A percentile compares a stretch with the other conserved stretches of the same genome.
These are phyloP conservation scores for Ustilago loliicola DNA, from an alignment of 1,284 basidiomycete genomes.

Conservation along the genomic window DNA sequence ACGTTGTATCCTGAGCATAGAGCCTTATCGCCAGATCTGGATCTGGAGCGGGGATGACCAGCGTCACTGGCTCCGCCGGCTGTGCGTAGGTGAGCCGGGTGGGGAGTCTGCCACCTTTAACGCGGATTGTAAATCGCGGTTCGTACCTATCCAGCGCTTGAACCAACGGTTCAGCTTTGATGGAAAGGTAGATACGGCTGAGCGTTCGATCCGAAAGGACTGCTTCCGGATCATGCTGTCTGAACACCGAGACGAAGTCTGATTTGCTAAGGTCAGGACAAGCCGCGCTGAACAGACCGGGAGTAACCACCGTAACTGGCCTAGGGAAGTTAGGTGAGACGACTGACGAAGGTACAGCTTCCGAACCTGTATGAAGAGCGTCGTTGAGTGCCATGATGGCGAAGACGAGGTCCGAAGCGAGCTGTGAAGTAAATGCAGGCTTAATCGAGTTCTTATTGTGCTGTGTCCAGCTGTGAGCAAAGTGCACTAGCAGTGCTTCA, in stretches of 20 bases:
- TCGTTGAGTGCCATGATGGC: slow-evolving; percentile 88
- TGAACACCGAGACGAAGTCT: slow-evolving; percentile 57
- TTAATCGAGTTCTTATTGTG: slow-evolving; percentile 76
- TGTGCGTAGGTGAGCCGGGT: slow-evolving; percentile 58
- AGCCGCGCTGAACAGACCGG: slow-evolving; percentile 52
- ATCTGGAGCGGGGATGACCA: slow-evolving; percentile 61
- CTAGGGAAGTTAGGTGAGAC: slow-evolving; percentile 36
- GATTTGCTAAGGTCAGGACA: slow-evolving; percentile 37
- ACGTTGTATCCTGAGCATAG: slow-evolving; percentile 60
- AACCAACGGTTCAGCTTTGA: slow-evolving; percentile 57
- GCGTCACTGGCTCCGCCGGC: slow-evolving; percentile 57
- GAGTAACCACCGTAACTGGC: slow-evolving; percentile 33
- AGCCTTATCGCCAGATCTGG: slow-evolving; percentile 63
- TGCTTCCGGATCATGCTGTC: slow-evolving; percentile 51
- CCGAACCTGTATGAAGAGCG: slow-evolving; percentile 55
- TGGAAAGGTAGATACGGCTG: slow-evolving; percentile 58
- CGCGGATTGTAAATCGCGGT: slow-evolving; percentile 46
- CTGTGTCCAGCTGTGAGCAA: slow-evolving; percentile 88
- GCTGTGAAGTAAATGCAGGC: slow-evolving; percentile 69
- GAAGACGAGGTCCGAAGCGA: slow-evolving; percentile 76
- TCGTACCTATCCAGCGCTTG: slow-evolving; percentile 52
- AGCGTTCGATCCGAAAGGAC: slow-evolving; percentile 65
- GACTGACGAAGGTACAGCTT: slow-evolving; percentile 13
- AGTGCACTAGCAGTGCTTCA: slow-evolving; percentile 78
- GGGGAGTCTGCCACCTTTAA: slow-evolving; percentile 52